Conservation (phyloP, 2,329 filamentous ascomycete species). For the Botrytis galanthina region DNA sequence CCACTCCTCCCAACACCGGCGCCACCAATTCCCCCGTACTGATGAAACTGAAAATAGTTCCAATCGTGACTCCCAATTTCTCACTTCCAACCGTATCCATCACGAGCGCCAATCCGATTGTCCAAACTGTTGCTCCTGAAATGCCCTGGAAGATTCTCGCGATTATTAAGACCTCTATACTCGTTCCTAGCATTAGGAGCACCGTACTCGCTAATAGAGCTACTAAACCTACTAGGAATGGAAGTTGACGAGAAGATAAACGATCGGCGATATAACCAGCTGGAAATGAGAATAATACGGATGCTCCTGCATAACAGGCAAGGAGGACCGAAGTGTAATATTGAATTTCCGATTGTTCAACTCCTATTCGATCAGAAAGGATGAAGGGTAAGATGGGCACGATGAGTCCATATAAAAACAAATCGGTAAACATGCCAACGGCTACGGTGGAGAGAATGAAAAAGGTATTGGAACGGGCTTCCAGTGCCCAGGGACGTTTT, state of each 20-base stretch:
- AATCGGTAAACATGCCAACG: constrained; percentile 54
- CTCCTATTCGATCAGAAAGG: constrained; percentile 49
- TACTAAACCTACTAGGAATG: constrained; percentile 55
- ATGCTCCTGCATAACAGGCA: constrained; percentile 53
- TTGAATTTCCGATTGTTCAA: constrained; percentile 51
- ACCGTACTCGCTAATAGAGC: constrained; percentile 62
- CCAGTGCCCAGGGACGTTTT: background rate
- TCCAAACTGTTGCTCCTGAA: constrained; percentile 71
- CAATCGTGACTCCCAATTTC: constrained; percentile 60
- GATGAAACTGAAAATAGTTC: constrained; percentile 59
- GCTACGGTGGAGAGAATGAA: constrained; percentile 59
- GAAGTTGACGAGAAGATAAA: constrained; percentile 51
- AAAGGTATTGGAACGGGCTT: constrained; percentile 51
- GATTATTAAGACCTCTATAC: constrained; percentile 57
- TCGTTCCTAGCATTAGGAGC: constrained; percentile 63
- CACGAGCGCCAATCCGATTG: constrained; percentile 66
- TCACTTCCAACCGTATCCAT: constrained; percentile 66
- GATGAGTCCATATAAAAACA: constrained; percentile 59
- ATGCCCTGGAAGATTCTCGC: constrained; percentile 67
- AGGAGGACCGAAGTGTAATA: constrained; percentile 52
- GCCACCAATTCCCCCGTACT: constrained; percentile 55
- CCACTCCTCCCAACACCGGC: constrained; percentile 57
- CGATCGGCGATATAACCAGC: constrained; percentile 56
- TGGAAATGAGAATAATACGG: constrained; percentile 50
- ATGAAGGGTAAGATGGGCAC: constrained; percentile 59